Base-by-base conservation (phyloP, 345 rosid genomes). In the Eucalyptus erythrocorys region DNA sequence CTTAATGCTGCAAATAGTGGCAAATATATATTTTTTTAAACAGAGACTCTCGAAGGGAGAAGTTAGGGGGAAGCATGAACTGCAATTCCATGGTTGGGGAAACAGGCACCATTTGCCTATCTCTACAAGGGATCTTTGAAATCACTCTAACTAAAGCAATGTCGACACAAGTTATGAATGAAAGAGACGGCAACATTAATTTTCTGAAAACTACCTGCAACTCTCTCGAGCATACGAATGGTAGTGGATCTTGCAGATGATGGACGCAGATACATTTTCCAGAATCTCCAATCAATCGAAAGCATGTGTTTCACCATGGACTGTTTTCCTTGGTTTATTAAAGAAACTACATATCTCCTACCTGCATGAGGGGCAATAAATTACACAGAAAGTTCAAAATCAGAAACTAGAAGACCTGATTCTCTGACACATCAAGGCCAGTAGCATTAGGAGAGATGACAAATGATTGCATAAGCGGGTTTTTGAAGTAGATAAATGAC, bases 221-320 rank as follows among this genome's bases (percentile, higher is more conserved):
- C 92, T 90, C 97, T 94, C 92, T 95, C 99, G 68, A 98, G 96
- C 97, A 95, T 92, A 82, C 94, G 90, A 85, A 96, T 95, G 50
- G 99, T 97, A 85, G 95, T 92, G 40, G 96, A 88, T 92, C 98
- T 92, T 87, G 95, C 93, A 50, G 96, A 93, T 27, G 99, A 88
- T 84, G 95, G 96, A 26, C 92, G 91, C 45, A 95, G 86, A 90
- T 94, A 94, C 86, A 94, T 88, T 90, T 94, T 97, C 98, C 99
- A 96, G 87, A 90, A 95, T 90, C 94, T 96, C 99, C 99, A 97
- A 89, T 98, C 97, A 87, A 96, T 92, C 40, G 99, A 94, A 87
- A 97, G 94, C 99, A 98, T 98, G 92, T 97, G 99, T 87, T 95
- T 98, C 49, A 98, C 99, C 51, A 94, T 89, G 32, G 99, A 94